These are phyloP conservation scores for Epichloe hybrida DNA, from an alignment of 2,329 filamentous ascomycete species.

Conservation along the genomic window DNA sequence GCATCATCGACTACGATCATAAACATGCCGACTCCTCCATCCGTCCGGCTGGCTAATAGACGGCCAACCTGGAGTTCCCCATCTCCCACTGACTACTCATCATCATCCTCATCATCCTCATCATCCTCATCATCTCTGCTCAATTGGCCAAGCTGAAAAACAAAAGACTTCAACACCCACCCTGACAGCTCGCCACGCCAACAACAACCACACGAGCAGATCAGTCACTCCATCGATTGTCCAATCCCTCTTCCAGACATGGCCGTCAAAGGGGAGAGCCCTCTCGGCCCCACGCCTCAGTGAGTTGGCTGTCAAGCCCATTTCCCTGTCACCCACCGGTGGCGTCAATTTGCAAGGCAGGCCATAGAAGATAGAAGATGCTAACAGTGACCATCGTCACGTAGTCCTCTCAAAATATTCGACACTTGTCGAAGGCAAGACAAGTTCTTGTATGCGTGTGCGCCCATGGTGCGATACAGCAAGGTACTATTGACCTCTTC, in stretches of 20 bases:
- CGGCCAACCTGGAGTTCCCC: too few species aligned
- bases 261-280: constrained; percentile 1
- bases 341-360: background rate
- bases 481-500: constrained; percentile 28
- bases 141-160: background rate
- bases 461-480: constrained; percentile 57
- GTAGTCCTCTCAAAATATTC: constrained; percentile 46
- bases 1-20: too few species aligned
- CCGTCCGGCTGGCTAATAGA: too few species aligned
- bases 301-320: background rate
- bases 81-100: too few species aligned
- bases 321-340: too few species aligned
- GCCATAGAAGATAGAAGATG: background rate
- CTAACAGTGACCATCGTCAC: background rate
- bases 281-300: constrained; percentile 4
- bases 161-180: too few species aligned
- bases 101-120: too few species aligned
- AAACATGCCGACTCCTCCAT: too few species aligned
- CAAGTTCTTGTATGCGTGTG: constrained; percentile 43
- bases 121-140: background rate
- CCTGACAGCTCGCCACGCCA: background rate
- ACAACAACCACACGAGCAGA: background rate
- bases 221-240: too few species aligned
- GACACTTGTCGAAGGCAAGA: constrained; percentile 37
- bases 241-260: background rate